Conservation (phyloP, 345 rosid genomes). For the Eucalyptus marginata region DNA sequence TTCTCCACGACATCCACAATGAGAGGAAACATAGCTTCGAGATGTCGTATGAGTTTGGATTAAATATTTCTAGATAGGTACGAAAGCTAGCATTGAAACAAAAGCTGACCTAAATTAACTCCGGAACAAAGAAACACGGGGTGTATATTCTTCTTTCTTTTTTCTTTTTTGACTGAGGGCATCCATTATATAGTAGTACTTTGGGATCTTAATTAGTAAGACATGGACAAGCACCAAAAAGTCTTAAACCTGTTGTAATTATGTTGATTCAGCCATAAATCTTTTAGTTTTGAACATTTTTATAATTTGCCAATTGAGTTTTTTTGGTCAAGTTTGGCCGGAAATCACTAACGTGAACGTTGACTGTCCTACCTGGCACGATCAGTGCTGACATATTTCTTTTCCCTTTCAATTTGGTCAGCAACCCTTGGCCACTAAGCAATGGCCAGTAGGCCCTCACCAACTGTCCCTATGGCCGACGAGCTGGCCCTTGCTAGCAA, state of each 20-base stretch:
- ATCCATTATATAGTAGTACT: neutral
- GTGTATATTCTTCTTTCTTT: neutral
- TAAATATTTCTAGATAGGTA: neutral
- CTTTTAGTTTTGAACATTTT: neutral
- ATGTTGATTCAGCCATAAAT: neutral
- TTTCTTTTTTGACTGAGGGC: neutral
- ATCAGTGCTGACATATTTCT: accelerated
- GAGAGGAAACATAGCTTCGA: neutral
- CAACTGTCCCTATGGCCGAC: no score
- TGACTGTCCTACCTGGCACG: accelerated
- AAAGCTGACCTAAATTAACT: neutral
- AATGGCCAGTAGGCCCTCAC: no score
- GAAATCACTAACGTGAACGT: accelerated
- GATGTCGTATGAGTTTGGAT: neutral
- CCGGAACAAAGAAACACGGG: accelerated
- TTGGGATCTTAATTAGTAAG: neutral
- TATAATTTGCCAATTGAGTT: no score
- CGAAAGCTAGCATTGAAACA: neutral
- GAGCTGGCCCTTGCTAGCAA: no score
- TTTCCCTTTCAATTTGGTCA: no score
- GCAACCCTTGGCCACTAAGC: no score
- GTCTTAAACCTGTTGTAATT: accelerated
- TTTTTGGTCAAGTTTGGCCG: no score
- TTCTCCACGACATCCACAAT: neutral
- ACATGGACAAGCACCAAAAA: neutral